phyloP scores from a whole-genome alignment of 2,329 filamentous ascomycete genomes.

The Aspergillus cejpii region DNA sequence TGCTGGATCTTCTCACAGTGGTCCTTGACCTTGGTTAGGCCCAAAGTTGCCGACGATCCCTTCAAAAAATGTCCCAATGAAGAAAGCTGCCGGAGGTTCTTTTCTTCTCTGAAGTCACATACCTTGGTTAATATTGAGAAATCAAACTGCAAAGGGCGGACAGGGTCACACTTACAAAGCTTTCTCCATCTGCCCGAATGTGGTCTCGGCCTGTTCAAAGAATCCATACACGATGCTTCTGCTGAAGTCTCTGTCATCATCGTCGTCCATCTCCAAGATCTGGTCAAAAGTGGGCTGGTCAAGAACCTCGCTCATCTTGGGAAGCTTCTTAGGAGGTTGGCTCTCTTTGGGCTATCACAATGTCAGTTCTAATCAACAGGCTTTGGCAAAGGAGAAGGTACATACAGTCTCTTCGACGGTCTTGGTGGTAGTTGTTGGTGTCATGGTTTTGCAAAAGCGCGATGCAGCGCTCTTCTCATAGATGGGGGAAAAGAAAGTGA shows the following conservation, averaged over 20 bases:
- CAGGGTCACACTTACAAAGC: slow-evolving; percentile 67
- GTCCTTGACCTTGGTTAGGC: slow-evolving; percentile 83
- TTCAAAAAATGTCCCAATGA: slow-evolving; percentile 92
- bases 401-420: slow-evolving; percentile 24
- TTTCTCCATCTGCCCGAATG: slow-evolving; percentile 76
- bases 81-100: slow-evolving; percentile 69
- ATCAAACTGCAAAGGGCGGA: not conserved
- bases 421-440: slow-evolving; percentile 24
- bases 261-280: slow-evolving; percentile 98
- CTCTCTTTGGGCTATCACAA: slow-evolving; percentile 42
- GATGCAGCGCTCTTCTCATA: not conserved
- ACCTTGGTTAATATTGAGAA: not conserved
- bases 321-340: slow-evolving; percentile 40
- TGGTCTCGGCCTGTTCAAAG: slow-evolving; percentile 82
- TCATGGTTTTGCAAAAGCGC: slow-evolving; percentile 17
- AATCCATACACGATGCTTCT: slow-evolving; percentile 83
- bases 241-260: slow-evolving; percentile 80
- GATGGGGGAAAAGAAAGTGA: slow-evolving; percentile 1
- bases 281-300: slow-evolving; percentile 79
- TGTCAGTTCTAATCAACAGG: slow-evolving; percentile 5
- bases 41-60: slow-evolving; percentile 90
- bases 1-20: slow-evolving; percentile 96
- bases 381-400: not conserved
- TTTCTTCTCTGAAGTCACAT: slow-evolving; percentile 48
- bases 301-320: slow-evolving; percentile 67